A percentile compares a stretch with the other conserved stretches of the same genome.
Conservation (phyloP, 495 filamentous ascomycete species). For the Aspergillus biplanus region DNA sequence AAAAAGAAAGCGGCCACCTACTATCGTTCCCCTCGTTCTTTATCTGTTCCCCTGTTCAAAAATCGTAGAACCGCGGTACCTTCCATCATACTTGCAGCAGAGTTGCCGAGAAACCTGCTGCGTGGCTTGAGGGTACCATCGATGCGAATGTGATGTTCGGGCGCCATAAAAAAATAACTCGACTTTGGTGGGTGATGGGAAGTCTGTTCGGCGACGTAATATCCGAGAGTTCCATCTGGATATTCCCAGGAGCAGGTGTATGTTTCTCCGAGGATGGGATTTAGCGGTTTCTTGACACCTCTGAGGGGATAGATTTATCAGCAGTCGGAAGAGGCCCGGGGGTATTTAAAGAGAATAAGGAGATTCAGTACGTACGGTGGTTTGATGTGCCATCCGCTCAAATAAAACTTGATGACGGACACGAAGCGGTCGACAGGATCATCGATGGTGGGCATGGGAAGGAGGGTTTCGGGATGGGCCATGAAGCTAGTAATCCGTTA, state of each 20-base stretch:
- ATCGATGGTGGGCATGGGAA: slow-evolving; percentile 83
- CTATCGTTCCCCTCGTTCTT: slow-evolving; percentile 79
- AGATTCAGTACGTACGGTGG: slow-evolving; percentile 70
- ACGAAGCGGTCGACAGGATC: slow-evolving; percentile 92
- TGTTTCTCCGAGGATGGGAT: slow-evolving; percentile 93
- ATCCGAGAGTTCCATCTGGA: slow-evolving; percentile 79
- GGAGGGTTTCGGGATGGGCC: slow-evolving; percentile 95
- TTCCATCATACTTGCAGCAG: slow-evolving; percentile 97
- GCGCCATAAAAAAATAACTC: slow-evolving; percentile 98
- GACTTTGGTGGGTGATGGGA: slow-evolving; percentile 98
- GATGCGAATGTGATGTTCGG: slow-evolving; percentile 91
- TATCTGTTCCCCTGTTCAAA: slow-evolving; percentile 70
- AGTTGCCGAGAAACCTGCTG: slow-evolving; percentile 95
- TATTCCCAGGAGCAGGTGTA: slow-evolving; percentile 98
- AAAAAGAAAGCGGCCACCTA: slow-evolving; percentile 47
- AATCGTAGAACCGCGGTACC: slow-evolving; percentile 87
- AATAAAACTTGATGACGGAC: slow-evolving; percentile 93
- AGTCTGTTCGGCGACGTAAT: slow-evolving; percentile 94
- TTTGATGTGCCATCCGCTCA: slow-evolving; percentile 99
- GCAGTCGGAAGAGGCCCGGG: slow-evolving; percentile 3
- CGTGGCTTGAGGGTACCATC: slow-evolving; percentile 96
- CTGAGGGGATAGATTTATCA: slow-evolving; percentile 48
- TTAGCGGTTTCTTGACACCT: slow-evolving; percentile 97
- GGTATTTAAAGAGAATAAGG: slow-evolving; percentile 7
- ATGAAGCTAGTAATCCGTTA: slow-evolving; percentile 73